These are phyloP conservation scores for Tulasnella sp. DNA, from an alignment of 768 basidiomycete genomes.

Conservation along the genomic window DNA sequence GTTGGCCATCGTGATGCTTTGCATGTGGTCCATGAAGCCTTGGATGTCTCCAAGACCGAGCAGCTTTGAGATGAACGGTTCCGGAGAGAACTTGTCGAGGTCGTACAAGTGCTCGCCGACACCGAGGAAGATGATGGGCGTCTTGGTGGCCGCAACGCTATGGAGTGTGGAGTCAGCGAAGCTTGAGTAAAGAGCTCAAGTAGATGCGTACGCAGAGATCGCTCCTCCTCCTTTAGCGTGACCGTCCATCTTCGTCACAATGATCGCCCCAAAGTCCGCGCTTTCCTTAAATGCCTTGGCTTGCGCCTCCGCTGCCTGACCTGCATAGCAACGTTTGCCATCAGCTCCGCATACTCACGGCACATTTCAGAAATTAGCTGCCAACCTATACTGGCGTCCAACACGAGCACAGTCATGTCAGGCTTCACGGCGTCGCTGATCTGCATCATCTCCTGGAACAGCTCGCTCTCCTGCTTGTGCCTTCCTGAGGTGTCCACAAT, in stretches of 20 bases:
- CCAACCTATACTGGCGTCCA: constrained; percentile 92
- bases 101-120: constrained; percentile 97
- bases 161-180: neutral
- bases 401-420: constrained; percentile 88
- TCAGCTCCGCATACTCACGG: neutral
- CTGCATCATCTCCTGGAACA: constrained; percentile 97
- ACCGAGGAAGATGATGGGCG: constrained; percentile 97
- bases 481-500: constrained; percentile 97
- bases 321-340: constrained; percentile 27
- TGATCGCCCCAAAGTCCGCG: constrained; percentile 95
- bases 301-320: constrained; percentile 96
- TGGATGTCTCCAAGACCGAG: constrained; percentile 94
- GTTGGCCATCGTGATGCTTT: constrained; percentile 84
- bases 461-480: constrained; percentile 92
- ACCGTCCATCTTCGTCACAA: constrained; percentile 99
- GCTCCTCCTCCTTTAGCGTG: constrained; percentile 99
- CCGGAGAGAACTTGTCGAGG: constrained; percentile 88
- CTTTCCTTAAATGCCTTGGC: constrained; percentile 96
- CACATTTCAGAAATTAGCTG: too few species aligned
- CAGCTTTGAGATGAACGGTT: constrained; percentile 95
- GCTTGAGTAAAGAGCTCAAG: neutral
- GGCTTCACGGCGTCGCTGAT: constrained; percentile 90
- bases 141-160: constrained; percentile 96
- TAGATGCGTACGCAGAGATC: constrained; percentile 79
- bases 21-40: constrained; percentile 97